Evolutionary conservation across 306 rosid genomes (phyloP).

Genomic region (Begonia masoniana): DNA sequence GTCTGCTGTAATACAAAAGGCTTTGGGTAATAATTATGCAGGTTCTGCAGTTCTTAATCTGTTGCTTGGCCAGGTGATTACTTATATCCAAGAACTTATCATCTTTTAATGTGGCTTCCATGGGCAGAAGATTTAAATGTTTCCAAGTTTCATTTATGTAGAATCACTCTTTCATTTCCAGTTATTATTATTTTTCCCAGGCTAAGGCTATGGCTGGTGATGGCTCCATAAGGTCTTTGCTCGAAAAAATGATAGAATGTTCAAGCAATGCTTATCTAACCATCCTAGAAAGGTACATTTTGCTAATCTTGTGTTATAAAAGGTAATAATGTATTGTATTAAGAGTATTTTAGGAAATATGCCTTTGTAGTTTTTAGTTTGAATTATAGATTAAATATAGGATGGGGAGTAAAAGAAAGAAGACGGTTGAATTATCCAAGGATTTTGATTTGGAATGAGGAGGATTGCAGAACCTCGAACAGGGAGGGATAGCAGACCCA

Average conservation of each 20-base stretch:
- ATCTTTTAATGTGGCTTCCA: background rate
- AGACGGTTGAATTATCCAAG: too few relatives aligned
- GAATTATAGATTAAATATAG: too few relatives aligned
- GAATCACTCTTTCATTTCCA: background rate
- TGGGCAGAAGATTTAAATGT: background rate
- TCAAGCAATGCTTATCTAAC: conserved; percentile 92
- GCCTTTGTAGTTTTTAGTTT: too few relatives aligned
- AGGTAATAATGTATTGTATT: too few relatives aligned
- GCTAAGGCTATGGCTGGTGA: conserved; percentile 99
- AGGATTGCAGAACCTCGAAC: too few relatives aligned
- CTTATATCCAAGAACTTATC: background rate
- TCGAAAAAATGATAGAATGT: conserved; percentile 85
- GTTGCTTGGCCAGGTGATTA: conserved; percentile 80
- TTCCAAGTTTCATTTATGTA: background rate
- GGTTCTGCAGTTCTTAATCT: conserved; percentile 96
- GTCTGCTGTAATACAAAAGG: conserved; percentile 64
- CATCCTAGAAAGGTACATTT: conserved; percentile 71
- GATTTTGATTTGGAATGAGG: too few relatives aligned
- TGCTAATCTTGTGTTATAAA: background rate
- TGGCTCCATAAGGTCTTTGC: conserved; percentile 72
- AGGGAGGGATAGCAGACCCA: too few relatives aligned
- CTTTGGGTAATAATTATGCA: conserved; percentile 54
- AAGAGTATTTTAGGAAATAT: too few relatives aligned
- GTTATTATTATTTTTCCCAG: conserved; percentile 28
- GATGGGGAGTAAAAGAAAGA: too few relatives aligned